Evolutionary conservation across 108 stramenopile species (phyloP).

Genomic region (Cyclotella atomus): DNA sequence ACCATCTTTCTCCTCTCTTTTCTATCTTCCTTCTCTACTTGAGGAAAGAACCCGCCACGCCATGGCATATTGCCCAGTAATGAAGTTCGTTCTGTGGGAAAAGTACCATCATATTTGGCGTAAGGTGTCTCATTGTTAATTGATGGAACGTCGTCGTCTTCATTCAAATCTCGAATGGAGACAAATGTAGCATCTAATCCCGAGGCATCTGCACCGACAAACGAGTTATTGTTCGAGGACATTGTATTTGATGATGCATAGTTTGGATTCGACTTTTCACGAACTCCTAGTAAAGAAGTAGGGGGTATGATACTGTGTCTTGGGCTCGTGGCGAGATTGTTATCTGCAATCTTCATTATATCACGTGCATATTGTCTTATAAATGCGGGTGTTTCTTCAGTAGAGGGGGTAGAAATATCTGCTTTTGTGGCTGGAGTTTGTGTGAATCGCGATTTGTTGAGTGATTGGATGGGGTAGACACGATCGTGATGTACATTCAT

Average conservation of each 20-base stretch:
- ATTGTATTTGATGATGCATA: no score
- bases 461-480: background rate
- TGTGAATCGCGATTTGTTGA: slow-evolving; percentile 3
- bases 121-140: slow-evolving; percentile 27
- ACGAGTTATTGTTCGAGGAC: slow-evolving; percentile 26
- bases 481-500: background rate
- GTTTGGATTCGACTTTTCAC: slow-evolving; percentile 13
- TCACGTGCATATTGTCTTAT: slow-evolving; percentile 40
- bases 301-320: slow-evolving; percentile 17
- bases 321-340: background rate
- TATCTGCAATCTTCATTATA: slow-evolving; percentile 2
- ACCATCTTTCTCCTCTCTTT: slow-evolving; percentile 40
- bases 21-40: slow-evolving; percentile 50
- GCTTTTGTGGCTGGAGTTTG: background rate
- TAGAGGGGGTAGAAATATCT: background rate
- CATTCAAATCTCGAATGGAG: slow-evolving; percentile 50
- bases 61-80: slow-evolving; percentile 31
- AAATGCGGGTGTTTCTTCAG: slow-evolving; percentile 49
- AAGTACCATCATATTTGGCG: background rate
- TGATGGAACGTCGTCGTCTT: slow-evolving; percentile 51
- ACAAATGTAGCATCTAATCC: slow-evolving; percentile 47
- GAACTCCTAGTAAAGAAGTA: slow-evolving; percentile 30
- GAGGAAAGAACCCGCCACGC: slow-evolving; percentile 50
- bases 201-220: slow-evolving; percentile 48
- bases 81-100: slow-evolving; percentile 42